Base-by-base conservation (phyloP, 768 basidiomycete genomes). In the Fomitopsis pulvina region DNA sequence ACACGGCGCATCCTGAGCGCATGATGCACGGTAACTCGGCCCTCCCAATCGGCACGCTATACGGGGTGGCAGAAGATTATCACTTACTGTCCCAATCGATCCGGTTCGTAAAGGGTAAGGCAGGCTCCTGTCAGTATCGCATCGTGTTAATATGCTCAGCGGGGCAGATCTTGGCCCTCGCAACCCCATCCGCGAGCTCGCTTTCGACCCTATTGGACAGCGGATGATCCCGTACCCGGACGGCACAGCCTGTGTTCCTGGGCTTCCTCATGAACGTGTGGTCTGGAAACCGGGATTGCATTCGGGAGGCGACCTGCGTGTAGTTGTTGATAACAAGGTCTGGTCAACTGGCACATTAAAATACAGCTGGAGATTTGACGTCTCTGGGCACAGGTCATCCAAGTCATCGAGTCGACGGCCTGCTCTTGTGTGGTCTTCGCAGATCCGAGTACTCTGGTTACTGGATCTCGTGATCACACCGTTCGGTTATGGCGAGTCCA, bases 1-100 rank as follows among this genome's bases (percentile, higher is more conserved):
- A 67, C 7, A 58, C 68, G 0, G 77, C 88, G 2, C 94, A 96
- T 72, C 91, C 92, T 0, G 68, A 73, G 24, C 77, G 92, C 26
- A 80, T 82, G 53, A 74, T 83, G 61, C 77, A 86, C 43, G 90
- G 91, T 0, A 64, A 79, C n/a, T 72, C 77, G 2, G 83, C 79
- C 21, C 73, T 96, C 14, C 89, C 93, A 0, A 65, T 85, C 3
- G 85, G 84, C 2, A 72, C 72, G 1, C 66, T 82, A 7, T 82
- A 86, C 55, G 93, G 93, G 2, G 73, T 95, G 26, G 86, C 86
- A 49, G 93, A 96, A 64, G 89, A 95, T 61, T 79, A 82, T 11
- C 79, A 87, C 47, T 66, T 86, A 20, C 72, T 92, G 22, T 61
- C 70, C 0, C 85, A 85, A 59, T 79, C 73, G 20, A 66, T 67